These are phyloP conservation scores for Triticum urartu DNA, from an alignment of 176 grass and related monocot genomes.

Conservation along the genomic window DNA sequence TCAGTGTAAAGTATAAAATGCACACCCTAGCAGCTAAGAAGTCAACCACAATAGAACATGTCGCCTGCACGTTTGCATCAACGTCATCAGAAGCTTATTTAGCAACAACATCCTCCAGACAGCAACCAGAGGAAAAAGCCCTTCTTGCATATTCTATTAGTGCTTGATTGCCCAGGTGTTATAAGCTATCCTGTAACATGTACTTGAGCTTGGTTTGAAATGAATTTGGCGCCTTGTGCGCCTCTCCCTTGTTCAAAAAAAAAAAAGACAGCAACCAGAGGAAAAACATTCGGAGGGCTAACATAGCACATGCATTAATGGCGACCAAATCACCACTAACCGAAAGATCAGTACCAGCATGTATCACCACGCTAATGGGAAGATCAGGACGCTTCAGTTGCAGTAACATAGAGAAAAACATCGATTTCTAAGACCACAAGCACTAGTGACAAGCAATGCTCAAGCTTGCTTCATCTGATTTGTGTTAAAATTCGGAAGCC, in stretches of 20 bases:
- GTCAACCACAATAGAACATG: background rate
- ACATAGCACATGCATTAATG: background rate
- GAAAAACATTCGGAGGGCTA: background rate
- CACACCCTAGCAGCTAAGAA: background rate
- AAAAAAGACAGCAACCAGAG: background rate
- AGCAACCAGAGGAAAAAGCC: background rate
- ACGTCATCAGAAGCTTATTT: background rate
- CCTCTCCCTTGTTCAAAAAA: no score
- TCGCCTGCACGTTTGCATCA: background rate
- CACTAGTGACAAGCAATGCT: background rate
- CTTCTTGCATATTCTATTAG: no score
- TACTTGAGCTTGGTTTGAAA: no score
- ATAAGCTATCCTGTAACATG: no score
- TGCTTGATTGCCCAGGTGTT: no score
- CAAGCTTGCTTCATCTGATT: constrained; percentile 17
- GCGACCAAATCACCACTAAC: background rate
- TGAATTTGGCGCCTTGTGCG: no score
- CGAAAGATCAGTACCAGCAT: background rate
- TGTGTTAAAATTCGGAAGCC: constrained; percentile 25
- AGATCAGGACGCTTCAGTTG: background rate
- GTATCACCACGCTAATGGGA: background rate
- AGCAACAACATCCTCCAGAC: background rate
- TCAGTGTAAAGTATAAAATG: no score
- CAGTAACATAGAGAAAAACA: background rate
- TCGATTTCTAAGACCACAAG: background rate